Base-by-base conservation (phyloP, 305 asterid species). In the Ajuga reptans region DNA sequence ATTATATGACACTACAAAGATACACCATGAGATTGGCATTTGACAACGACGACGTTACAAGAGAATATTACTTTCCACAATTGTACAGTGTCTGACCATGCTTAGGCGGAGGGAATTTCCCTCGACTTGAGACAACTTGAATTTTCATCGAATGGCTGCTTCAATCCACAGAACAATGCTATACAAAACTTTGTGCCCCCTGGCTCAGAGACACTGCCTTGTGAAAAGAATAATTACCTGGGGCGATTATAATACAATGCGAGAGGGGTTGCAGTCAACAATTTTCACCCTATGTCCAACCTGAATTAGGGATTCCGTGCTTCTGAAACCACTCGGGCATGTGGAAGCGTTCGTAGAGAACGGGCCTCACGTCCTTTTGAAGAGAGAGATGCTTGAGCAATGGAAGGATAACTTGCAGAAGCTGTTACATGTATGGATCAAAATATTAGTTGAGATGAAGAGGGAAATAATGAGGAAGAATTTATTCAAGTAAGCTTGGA, bases 281-380 rank as follows among this genome's bases (percentile, higher is more conserved):
- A 27, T 15, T 71, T 9, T 63, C 24, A 43, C 64, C 68, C 86
- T 88, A 83, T 67, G 80, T 80, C 83, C 82, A 80, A 42, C 83
- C 85, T 8, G 84, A 77, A 43, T 86, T 82, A 43, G 98, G 98
- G 64, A 90, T 88, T 64, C 97, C 97, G 3, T 92, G 95, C 77
- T 82, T 85, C 65, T 81, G 85, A 81, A 92, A 92, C 98, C 97
- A 88, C 66, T 90, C 97, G 0, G 95, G 95, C 98, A 92, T 92
- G 55, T 78, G 95, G 78, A 92, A 92, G 76, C 83, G 87, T 57
- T 92, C 93, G 12, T 85, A 80, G 42, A 92, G 95, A 54, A 74
- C 77, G 9, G 93, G 87, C 15, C 95, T 73, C 16, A 92, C 90
- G 37, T 92, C 98, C 69, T 78, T 88, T 81, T 92, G 93, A 71